Evolutionary conservation across 768 basidiomycete species (phyloP).

Genomic region (Amanita fuliginea): DNA sequence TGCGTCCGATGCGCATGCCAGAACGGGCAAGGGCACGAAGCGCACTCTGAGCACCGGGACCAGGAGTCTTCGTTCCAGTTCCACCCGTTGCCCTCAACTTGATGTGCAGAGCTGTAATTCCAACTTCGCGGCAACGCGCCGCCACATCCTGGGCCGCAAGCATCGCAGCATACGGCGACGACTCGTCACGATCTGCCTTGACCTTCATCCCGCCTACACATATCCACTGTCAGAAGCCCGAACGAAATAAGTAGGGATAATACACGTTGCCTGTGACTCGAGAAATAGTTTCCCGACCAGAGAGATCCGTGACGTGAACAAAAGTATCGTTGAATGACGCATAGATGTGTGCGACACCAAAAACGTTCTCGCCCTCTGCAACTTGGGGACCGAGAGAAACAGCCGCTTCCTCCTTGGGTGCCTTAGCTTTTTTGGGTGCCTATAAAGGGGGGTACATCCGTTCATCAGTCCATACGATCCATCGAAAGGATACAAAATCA

Average conservation of each 20-base stretch:
- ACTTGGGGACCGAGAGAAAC: conserved; percentile 94
- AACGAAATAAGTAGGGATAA: too few species aligned
- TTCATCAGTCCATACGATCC: conserved; percentile 39
- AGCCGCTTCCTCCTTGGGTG: conserved; percentile 67
- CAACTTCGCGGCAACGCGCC: conserved; percentile 93
- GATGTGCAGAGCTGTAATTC: conserved; percentile 97
- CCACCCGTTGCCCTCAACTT: conserved; percentile 98
- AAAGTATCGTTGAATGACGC: conserved; percentile 99
- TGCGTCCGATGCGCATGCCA: conserved; percentile 96
- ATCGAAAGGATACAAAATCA: conserved; percentile 15
- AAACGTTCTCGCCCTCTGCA: conserved; percentile 92
- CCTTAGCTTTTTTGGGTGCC: conserved; percentile 80
- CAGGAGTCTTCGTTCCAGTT: conserved; percentile 98
- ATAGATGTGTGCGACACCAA: conserved; percentile 97
- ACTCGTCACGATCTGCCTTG: conserved; percentile 99
- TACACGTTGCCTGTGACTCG: conserved; percentile 81
- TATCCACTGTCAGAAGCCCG: not conserved
- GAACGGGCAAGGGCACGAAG: conserved; percentile 97
- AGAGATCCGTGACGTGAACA: conserved; percentile 97
- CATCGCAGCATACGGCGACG: conserved; percentile 96
- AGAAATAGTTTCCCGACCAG: conserved; percentile 98
- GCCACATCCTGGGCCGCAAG: conserved; percentile 97
- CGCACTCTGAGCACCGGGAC: conserved; percentile 96
- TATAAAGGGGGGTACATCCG: conserved; percentile 35
- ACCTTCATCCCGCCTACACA: conserved; percentile 94